These are phyloP conservation scores for Fusarium oxysporum DNA, from an alignment of 2,329 filamentous ascomycete genomes.

Conservation along the genomic window DNA sequence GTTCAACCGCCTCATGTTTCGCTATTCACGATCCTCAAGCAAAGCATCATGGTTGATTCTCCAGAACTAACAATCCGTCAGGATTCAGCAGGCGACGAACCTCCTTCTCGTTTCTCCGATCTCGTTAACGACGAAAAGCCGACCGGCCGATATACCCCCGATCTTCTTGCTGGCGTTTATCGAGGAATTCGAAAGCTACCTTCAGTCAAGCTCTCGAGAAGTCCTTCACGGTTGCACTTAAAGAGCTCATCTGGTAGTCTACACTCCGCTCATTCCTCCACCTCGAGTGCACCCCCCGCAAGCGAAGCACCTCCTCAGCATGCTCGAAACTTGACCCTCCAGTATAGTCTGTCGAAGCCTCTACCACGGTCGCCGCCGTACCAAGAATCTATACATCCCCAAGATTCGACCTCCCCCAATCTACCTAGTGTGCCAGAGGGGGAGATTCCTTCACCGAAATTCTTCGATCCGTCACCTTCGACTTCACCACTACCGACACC, in stretches of 20 bases:
- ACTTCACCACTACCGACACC: conserved; percentile 20
- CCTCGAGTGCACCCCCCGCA: conserved; percentile 32
- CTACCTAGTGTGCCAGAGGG: conserved; percentile 49
- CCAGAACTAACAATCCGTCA: conserved; percentile 50
- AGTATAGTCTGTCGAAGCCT: conserved; percentile 69
- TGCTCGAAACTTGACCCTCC: conserved; percentile 66
- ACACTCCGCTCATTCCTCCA: conserved; percentile 31
- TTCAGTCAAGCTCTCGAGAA: conserved; percentile 56
- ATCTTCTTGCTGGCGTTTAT: conserved; percentile 64
- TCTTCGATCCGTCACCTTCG: conserved; percentile 22
- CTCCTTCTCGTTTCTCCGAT: conserved; percentile 58
- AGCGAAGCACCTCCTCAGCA: conserved; percentile 54
- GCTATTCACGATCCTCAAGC: conserved; percentile 19
- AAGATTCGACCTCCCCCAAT: conserved; percentile 48
- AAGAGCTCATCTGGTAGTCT: conserved; percentile 44
- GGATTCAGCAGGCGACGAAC: conserved; percentile 46
- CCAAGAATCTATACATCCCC: conserved; percentile 43
- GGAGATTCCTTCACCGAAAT: conserved; percentile 44
- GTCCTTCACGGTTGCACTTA: conserved; percentile 57
- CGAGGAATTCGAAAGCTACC: conserved; percentile 63
- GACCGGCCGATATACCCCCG: conserved; percentile 53
- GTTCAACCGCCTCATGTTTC: conserved; percentile 27
- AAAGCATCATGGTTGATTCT: conserved; percentile 44
- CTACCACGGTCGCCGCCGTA: conserved; percentile 63
- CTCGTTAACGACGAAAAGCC: conserved; percentile 57